phyloP scores from a whole-genome alignment of 495 filamentous ascomycete genomes.

The Glonium stellatum region DNA sequence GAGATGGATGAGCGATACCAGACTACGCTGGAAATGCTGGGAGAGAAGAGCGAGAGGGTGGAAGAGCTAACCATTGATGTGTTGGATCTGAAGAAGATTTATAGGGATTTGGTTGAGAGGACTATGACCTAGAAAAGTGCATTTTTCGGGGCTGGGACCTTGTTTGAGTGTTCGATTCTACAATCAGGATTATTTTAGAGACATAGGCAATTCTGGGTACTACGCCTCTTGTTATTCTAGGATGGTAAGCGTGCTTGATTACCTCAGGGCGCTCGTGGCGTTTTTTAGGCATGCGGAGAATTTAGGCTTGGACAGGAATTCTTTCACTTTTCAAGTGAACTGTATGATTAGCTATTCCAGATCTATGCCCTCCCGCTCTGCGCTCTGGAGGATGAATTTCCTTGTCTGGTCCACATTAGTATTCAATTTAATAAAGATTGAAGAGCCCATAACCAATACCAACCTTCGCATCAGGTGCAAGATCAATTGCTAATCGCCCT shows the following conservation, averaged over 20 bases:
- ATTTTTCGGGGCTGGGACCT: background rate
- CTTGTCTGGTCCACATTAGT: conserved; percentile 45
- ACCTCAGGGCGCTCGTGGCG: background rate
- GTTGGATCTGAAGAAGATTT: conserved; percentile 87
- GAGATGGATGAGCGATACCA: conserved; percentile 68
- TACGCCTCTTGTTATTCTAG: background rate
- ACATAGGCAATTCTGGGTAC: background rate
- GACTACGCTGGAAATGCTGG: conserved; percentile 87
- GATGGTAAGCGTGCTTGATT: background rate
- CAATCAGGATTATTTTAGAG: background rate
- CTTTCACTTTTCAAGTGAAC: conserved; percentile 1
- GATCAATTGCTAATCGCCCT: conserved; percentile 65
- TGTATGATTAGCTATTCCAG: conserved; percentile 32
- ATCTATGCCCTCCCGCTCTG: conserved; percentile 82
- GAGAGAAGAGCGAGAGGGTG: conserved; percentile 92
- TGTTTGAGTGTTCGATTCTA: background rate
- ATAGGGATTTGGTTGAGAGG: conserved; percentile 81
- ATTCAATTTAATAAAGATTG: background rate
- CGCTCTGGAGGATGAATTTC: conserved; percentile 70
- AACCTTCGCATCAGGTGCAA: conserved; percentile 77
- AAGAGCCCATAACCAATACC: conserved; percentile 7
- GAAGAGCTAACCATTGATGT: conserved; percentile 88
- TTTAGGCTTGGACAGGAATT: background rate
- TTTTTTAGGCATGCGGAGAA: background rate
- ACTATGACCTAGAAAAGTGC: conserved; percentile 36